Conservation (phyloP, 83 land plant species). For the Picea abies region DNA sequence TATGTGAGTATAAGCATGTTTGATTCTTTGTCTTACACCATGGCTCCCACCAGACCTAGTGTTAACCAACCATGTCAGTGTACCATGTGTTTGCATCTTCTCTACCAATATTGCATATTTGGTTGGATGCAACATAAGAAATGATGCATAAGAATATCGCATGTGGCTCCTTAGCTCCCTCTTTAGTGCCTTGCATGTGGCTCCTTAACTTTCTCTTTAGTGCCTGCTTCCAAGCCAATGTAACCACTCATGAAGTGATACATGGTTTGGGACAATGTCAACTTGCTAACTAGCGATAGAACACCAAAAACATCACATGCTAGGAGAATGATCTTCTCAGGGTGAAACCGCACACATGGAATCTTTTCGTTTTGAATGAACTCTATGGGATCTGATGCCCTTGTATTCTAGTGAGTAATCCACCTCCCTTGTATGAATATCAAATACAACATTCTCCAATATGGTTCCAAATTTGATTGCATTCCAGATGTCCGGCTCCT, state of each 20-base stretch:
- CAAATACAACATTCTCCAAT: constrained; percentile 32
- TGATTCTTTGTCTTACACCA: constrained; percentile 29
- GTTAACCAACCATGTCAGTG: constrained; percentile 26
- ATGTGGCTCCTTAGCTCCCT: constrained; percentile 20
- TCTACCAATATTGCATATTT: constrained; percentile 31
- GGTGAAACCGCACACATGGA: constrained; percentile 30
- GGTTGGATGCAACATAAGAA: constrained; percentile 28
- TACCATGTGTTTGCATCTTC: constrained; percentile 27
- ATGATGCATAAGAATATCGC: constrained; percentile 29
- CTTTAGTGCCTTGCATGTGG: no score
- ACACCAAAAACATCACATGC: constrained; percentile 35
- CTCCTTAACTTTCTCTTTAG: constrained; percentile 16
- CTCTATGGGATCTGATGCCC: constrained; percentile 28
- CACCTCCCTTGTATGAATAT: constrained; percentile 24
- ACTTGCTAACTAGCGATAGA: constrained; percentile 31
- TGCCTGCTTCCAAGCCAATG: constrained; percentile 32
- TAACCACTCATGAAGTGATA: constrained; percentile 31
- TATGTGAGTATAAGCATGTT: constrained; percentile 20
- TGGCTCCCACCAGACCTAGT: constrained; percentile 31
- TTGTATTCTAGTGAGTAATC: constrained; percentile 28
- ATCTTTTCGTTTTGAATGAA: constrained; percentile 24
- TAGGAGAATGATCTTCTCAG: constrained; percentile 25
- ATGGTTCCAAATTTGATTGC: constrained; percentile 31
- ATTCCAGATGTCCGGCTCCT: constrained; percentile 27
- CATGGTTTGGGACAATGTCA: constrained; percentile 29